These are phyloP conservation scores for Colletotrichum cuscutae DNA, from an alignment of 2,329 filamentous ascomycete genomes.

Conservation along the genomic window DNA sequence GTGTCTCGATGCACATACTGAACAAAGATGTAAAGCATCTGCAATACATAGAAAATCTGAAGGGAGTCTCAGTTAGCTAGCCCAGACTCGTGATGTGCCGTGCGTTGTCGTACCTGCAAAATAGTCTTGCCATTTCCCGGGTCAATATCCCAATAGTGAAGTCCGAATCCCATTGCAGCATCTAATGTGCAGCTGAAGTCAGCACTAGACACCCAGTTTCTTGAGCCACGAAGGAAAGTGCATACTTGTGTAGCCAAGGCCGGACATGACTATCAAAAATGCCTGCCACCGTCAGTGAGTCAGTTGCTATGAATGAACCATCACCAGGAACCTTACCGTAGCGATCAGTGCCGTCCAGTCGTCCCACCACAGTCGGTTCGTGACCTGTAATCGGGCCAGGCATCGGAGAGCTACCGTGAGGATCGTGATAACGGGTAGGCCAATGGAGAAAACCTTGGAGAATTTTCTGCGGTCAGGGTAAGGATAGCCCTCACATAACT, in stretches of 20 bases:
- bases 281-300: not conserved
- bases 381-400: slow-evolving; percentile 3
- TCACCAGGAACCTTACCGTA: not conserved
- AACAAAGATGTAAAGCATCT: slow-evolving; percentile 40
- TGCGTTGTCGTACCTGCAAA: slow-evolving; percentile 12
- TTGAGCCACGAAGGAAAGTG: not conserved
- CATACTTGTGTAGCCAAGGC: slow-evolving; percentile 8
- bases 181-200: not conserved
- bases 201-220: not conserved
- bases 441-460: slow-evolving; percentile 13
- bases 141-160: slow-evolving; percentile 39
- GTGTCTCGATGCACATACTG: slow-evolving; percentile 14
- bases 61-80: not conserved
- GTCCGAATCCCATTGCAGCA: slow-evolving; percentile 35
- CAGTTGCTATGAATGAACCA: too few relatives aligned
- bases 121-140: slow-evolving; percentile 24
- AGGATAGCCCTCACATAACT: slow-evolving; percentile 17
- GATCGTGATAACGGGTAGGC: slow-evolving; percentile 1
- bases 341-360: slow-evolving; percentile 27
- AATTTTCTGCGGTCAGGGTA: not conserved
- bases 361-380: slow-evolving; percentile 31
- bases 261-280: slow-evolving; percentile 5
- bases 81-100: not conserved
- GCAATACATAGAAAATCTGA: slow-evolving; percentile 36
- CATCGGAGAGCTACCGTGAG: slow-evolving; percentile 20